Evolutionary conservation across 2,329 filamentous ascomycete species (phyloP).

Genomic region (Fusarium anguioides): DNA sequence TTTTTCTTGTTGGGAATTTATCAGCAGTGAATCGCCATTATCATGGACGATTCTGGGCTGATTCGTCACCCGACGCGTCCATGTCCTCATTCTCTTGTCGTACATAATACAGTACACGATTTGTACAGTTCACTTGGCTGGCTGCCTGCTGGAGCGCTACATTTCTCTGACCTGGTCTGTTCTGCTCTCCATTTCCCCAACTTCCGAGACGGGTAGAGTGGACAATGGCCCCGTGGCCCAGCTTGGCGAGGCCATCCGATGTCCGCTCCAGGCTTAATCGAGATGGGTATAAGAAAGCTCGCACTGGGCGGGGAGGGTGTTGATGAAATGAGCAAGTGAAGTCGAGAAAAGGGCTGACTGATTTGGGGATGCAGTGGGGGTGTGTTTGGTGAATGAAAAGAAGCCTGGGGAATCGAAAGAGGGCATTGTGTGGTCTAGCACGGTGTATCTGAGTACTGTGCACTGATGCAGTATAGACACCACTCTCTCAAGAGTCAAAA

Average conservation of each 20-base stretch:
- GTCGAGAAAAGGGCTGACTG: neutral
- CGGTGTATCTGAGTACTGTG: neutral
- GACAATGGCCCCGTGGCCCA: constrained; percentile 37
- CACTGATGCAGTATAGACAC: neutral
- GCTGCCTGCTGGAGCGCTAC: neutral
- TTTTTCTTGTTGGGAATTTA: constrained; percentile 36
- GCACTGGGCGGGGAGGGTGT: constrained; percentile 43
- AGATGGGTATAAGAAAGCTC: constrained; percentile 36
- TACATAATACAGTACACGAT: constrained; percentile 38
- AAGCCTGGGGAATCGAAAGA: constrained; percentile 28
- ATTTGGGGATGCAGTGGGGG: constrained; percentile 2
- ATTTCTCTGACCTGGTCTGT: neutral
- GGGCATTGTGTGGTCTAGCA: constrained; percentile 17
- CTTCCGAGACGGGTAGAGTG: constrained; percentile 40
- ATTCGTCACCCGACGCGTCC: constrained; percentile 44
- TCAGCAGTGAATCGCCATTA: constrained; percentile 20
- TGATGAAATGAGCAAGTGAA: constrained; percentile 19
- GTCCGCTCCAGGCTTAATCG: constrained; percentile 31
- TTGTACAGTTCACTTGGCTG: constrained; percentile 16
- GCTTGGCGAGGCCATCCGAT: constrained; percentile 24
- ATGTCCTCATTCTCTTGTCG: constrained; percentile 38
- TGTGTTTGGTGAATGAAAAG: neutral
- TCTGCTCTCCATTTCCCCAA: constrained; percentile 39
- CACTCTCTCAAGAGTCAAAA: neutral
- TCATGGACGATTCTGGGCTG: constrained; percentile 43